Percentiles rank a stretch among this genome's conserved stretches.
Conservation (phyloP, 2,329 filamentous ascomycete genomes). For the Ophiostoma quercus region DNA sequence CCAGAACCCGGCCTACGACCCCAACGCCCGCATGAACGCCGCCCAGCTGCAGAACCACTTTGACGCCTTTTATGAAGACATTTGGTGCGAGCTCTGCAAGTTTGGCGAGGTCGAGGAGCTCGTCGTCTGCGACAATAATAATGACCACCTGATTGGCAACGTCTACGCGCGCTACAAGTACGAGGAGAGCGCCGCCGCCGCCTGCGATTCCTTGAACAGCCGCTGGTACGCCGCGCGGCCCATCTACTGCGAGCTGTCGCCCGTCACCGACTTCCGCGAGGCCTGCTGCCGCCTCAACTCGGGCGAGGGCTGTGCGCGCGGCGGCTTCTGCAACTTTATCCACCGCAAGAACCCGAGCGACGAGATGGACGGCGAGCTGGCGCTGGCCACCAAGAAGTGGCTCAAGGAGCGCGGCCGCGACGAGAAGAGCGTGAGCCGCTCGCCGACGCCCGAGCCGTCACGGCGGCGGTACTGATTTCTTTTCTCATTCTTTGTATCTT, state of each 20-base stretch:
- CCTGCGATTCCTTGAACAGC: slow-evolving; percentile 88
- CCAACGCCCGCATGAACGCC: slow-evolving; percentile 93
- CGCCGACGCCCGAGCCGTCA: slow-evolving; percentile 79
- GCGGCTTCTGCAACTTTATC: slow-evolving; percentile 99
- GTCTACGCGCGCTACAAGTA: slow-evolving; percentile 99
- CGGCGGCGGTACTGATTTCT: slow-evolving; percentile 55
- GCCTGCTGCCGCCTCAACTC: slow-evolving; percentile 92
- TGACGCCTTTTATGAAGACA: slow-evolving; percentile 98
- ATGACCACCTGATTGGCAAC: slow-evolving; percentile 97
- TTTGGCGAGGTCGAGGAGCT: slow-evolving; percentile 97
- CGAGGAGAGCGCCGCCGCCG: slow-evolving; percentile 89
- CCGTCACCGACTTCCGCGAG: slow-evolving; percentile 96
- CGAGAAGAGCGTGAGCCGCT: slow-evolving; percentile 72
- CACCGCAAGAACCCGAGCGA: slow-evolving; percentile 90
- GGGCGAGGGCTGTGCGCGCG: slow-evolving; percentile 90
- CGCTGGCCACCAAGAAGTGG: slow-evolving; percentile 94
- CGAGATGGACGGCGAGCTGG: slow-evolving; percentile 83
- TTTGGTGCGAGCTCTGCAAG: slow-evolving; percentile 99
- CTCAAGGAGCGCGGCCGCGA: slow-evolving; percentile 78
- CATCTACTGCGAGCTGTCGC: slow-evolving; percentile 95
- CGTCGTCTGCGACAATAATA: slow-evolving; percentile 99
- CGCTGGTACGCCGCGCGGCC: slow-evolving; percentile 96
- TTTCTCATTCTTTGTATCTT: neutral
- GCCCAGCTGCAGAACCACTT: slow-evolving; percentile 98
- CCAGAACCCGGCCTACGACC: slow-evolving; percentile 96